A percentile compares a stretch with the other conserved stretches of the same genome.
Conservation (phyloP, 495 filamentous ascomycete species). For the Penicillium canescens region DNA sequence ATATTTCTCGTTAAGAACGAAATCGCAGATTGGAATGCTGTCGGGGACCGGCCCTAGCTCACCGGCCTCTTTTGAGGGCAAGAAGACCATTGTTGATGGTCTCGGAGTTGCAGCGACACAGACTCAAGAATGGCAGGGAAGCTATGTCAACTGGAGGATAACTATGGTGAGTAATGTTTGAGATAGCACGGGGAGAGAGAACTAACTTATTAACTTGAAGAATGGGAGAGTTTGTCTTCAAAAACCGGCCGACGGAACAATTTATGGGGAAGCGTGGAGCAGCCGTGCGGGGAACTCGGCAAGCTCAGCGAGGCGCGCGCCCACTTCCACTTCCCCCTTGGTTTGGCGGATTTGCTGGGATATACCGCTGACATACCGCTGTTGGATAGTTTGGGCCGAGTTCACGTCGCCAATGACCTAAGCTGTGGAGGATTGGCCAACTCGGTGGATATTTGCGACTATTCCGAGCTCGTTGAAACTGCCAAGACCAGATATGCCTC, state of each 20-base stretch:
- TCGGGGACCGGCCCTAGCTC: slow-evolving; percentile 72
- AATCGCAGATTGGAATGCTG: slow-evolving; percentile 73
- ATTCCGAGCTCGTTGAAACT: neutral
- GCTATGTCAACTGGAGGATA: neutral
- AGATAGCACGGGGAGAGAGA: too few relatives aligned
- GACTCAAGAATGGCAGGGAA: neutral
- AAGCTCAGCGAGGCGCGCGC: neutral
- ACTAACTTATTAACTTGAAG: too few relatives aligned
- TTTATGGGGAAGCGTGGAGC: neutral
- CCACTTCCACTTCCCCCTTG: neutral
- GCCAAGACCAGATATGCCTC: slow-evolving; percentile 7
- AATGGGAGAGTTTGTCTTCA: too few relatives aligned
- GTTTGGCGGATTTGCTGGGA: neutral
- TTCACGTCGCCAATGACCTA: neutral
- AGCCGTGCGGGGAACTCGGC: slow-evolving; percentile 17
- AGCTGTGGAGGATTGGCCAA: neutral
- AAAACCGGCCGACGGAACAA: neutral
- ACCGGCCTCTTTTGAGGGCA: slow-evolving; percentile 67
- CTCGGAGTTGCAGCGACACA: neutral
- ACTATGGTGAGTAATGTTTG: neutral
- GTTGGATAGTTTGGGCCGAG: neutral
- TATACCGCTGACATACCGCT: neutral
- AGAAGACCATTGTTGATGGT: slow-evolving; percentile 70
- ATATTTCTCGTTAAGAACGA: slow-evolving; percentile 74
- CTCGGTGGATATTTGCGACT: neutral